Evolutionary conservation across 768 basidiomycete species (phyloP), one percentile per base, ranked within the genome.

Genomic region (Dendrothele bispora): DNA sequence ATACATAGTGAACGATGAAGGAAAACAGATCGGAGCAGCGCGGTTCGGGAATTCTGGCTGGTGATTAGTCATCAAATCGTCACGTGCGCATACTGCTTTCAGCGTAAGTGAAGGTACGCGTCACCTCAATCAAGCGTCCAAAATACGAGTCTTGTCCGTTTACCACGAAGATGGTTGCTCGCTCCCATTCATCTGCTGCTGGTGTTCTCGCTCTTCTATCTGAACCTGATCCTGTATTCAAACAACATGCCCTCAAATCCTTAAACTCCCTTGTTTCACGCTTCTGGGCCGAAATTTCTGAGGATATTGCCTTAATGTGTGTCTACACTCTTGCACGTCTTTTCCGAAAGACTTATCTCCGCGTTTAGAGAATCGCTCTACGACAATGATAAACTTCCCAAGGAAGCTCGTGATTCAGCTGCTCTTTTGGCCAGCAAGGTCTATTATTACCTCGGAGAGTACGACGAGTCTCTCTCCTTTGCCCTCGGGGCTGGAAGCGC

Each of bases 231-330:
- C 76, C 83, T 22, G 71, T 87, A 34, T 86, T 98, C 64, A 91
- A 94, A 62, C 84, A 91, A 58, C 89, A 97, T 75, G 97, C 97
- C 20, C 83, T 99, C 57, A 81, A 82, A 41, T 79, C 86, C 37
- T 77, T 99, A 44, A 88, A 83, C 60, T 71, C 80, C 14, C 80
- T 98, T 37, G 92, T 98, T 6, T 83, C 94, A 30, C 86, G 90
- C 58, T 98, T 98, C 68, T 99, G 97, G 97, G 88, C 95, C 39
- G 97, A 99, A 76, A 95, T 98, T 60, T 94, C 92, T 57, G 97
- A 99, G 67, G 83, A 90, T 63, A 86, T 98, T 58, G 80, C 88
- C 27, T 72, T 84, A 50, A 93, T 98, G 95, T 91, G 64, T 58
- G 91, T 73, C 37, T 46, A 45, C 43, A 17, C 29, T 49, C 47